Evolutionary conservation across 1,284 basidiomycete species (phyloP), one percentile per base, ranked within the genome.

Genomic region (Phylloporus sp.): DNA sequence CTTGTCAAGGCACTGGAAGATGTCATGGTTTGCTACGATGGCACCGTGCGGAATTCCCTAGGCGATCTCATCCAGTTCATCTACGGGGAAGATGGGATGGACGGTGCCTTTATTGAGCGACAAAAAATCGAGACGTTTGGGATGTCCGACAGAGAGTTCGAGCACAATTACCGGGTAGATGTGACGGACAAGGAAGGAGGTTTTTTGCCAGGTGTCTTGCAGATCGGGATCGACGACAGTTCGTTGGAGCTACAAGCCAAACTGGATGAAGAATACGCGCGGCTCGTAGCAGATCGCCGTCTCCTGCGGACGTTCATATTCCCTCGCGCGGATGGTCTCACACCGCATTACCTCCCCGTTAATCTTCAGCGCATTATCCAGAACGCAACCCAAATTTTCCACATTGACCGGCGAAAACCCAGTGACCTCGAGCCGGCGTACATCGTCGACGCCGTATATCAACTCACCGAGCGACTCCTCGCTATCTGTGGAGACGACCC

Each of bases 1-100:
- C 23, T 47, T n/a, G 45, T 47, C 45, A 47, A 47, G 45, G 45
- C 97, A 2, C 85, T 99, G 74, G 98, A 99, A 81, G 98, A 99
- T 72, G 92, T 99, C 53, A 95, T 95, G 89, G 97, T 99, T 53
- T 94, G 93, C 79, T 99, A 99, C 77, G 98, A 99, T 73, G 97
- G 97, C 35, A 99, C 98, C 0, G 97, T 99, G 27, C 91, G 97
- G 65, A 99, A 99, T 80, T 99, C 97, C 14, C 86, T 97, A 6
- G 96, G 96, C 17, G 96, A 98, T 80, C 89, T 99, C 58, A 89
- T 99, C 45, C 96, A 99, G 80, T 99, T 99, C 81, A 88, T 96
- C 27, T 99, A 99, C 73, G 97, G 98, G 58, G 98, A 99, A 80
- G 98, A 99, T 76, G 97, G 98, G 45, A 98, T 99, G 92, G 98